Percentiles rank a stretch among this genome's conserved stretches.
Evolutionary conservation across 768 basidiomycete species (phyloP).

Genomic region (Tricholoma saponaceum): DNA sequence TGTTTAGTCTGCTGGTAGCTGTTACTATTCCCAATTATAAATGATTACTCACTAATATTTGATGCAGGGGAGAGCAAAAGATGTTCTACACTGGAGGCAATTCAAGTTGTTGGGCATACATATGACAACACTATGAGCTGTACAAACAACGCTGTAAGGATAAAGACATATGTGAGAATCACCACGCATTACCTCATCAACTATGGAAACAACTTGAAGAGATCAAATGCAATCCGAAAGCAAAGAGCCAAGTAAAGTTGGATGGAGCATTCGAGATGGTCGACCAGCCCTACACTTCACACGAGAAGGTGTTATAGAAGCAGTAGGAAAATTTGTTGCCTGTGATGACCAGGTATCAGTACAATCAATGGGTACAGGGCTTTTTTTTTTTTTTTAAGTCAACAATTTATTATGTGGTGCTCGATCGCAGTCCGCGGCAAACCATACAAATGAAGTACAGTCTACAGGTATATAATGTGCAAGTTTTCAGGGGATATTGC

Average conservation of each 20-base stretch:
- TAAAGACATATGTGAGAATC: background rate
- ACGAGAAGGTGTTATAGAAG: background rate
- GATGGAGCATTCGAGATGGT: background rate
- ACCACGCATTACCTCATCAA: background rate
- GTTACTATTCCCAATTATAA: background rate
- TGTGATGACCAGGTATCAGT: background rate
- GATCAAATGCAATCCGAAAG: background rate
- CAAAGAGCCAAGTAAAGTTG: background rate
- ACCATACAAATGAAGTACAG: no score
- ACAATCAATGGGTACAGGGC: no score
- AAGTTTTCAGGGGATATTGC: no score
- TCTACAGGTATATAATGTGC: no score
- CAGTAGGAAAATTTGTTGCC: background rate
- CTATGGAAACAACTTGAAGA: background rate
- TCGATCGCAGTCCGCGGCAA: no score
- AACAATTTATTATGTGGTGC: no score
- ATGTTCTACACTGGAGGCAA: background rate
- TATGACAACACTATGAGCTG: background rate
- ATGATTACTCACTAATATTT: background rate
- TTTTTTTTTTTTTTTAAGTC: no score
- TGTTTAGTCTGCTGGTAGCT: background rate
- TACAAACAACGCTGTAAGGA: background rate
- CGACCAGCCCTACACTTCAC: background rate
- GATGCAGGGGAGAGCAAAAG: background rate
- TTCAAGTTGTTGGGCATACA: background rate